Evolutionary conservation across 805 yeast genomes (phyloP).

Genomic region (Debaryomyces maramus): DNA sequence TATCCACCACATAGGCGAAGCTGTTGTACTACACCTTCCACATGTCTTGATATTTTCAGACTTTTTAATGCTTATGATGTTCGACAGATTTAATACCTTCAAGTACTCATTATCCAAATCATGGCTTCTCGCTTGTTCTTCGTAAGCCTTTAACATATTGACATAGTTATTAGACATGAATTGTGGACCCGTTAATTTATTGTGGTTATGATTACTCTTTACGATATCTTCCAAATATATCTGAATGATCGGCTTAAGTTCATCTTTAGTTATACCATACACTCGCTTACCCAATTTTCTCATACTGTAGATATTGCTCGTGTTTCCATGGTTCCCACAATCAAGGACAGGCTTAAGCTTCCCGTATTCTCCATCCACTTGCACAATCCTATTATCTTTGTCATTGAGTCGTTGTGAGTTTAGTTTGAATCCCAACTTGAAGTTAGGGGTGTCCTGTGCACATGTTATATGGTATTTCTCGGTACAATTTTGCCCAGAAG

Average conservation of each 20-base stretch:
- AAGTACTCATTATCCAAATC: constrained; percentile 3
- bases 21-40: constrained; percentile 20
- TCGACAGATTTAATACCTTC: constrained; percentile 7
- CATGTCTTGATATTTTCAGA: constrained; percentile 15
- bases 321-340: constrained; percentile 42
- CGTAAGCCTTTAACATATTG: constrained; percentile 17
- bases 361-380: constrained; percentile 33
- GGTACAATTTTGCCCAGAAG: constrained; percentile 6
- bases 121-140: constrained; percentile 10
- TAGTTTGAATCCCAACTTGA: constrained; percentile 55
- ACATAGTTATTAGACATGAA: constrained; percentile 31
- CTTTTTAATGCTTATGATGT: constrained; percentile 5
- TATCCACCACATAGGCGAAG: constrained; percentile 42
- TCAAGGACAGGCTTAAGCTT: constrained; percentile 43
- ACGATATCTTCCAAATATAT: constrained; percentile 39
- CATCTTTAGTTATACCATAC: constrained; percentile 24
- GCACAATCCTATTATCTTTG: constrained; percentile 22
- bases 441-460: constrained; percentile 49
- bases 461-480: constrained; percentile 54
- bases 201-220: constrained; percentile 11
- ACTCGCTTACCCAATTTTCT: constrained; percentile 31
- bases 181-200: constrained; percentile 31
- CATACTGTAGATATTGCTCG: constrained; percentile 22
- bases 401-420: constrained; percentile 18
- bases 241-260: constrained; percentile 36